phyloP scores from a whole-genome alignment of 2,329 filamentous ascomycete genomes.

The Teratosphaeria destructans region DNA sequence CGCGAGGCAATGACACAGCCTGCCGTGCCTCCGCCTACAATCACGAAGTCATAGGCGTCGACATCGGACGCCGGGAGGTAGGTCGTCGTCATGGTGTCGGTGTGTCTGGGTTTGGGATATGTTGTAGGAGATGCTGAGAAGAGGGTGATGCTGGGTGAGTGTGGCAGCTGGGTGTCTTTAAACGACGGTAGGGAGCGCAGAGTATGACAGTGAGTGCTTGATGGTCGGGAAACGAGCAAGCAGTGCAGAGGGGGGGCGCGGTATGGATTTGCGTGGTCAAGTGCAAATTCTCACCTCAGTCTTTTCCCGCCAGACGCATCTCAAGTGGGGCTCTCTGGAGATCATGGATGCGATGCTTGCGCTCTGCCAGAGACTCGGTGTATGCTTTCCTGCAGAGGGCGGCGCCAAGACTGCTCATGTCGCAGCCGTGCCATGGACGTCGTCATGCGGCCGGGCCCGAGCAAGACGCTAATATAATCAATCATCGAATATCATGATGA shows the following conservation, averaged over 20 bases:
- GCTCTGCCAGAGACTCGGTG: neutral
- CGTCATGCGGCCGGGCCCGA: neutral
- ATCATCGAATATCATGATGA: neutral
- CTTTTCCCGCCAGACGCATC: neutral
- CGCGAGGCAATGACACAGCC: conserved; percentile 76
- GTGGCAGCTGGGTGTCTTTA: neutral
- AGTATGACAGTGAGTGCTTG: neutral
- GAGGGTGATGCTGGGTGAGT: neutral
- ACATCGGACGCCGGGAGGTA: conserved; percentile 53
- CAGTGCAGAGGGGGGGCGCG: neutral
- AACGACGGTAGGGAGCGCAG: neutral
- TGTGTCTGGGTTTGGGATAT: neutral
- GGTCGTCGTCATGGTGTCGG: conserved; percentile 50
- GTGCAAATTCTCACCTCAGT: neutral
- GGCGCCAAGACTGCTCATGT: neutral
- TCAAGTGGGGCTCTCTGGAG: neutral
- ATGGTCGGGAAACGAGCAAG: neutral
- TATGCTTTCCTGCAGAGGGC: neutral
- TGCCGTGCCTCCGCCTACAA: conserved; percentile 76
- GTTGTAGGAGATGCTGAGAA: neutral
- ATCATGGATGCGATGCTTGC: neutral
- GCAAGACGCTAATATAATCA: conserved; percentile 1
- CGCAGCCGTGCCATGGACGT: neutral
- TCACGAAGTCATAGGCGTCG: conserved; percentile 69
- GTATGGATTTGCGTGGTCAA: neutral